Base-by-base conservation (phyloP, 257 asterid species). In the Capsicum chinense region DNA sequence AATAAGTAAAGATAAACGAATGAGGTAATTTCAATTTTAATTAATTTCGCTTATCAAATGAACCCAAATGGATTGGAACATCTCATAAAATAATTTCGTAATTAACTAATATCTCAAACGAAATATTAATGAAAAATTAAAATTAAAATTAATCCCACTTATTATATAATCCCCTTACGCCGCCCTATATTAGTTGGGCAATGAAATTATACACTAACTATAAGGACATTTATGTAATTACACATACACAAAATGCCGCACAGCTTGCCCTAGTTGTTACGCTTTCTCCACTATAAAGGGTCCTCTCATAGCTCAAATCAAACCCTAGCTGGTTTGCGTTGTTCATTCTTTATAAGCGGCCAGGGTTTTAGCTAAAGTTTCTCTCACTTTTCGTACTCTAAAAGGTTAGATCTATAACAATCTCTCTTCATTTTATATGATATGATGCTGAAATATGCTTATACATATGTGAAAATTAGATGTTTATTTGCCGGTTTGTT, bases 321-420 rank as follows among this genome's bases (percentile, higher is more conserved):
- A 71, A 44, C 79, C 79, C 58, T 44, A 71, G 37, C 17, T 71
- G 79, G 37, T 71, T 71, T 42, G 79, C 57, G 79, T 44, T 47
- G 58, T 71, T 44, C 44, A 1, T 17, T 70, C 52, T 47, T 3
- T 13, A 13, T 10, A 47, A 16, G 79, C 79, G 17, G 79, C 79
- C 57, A 71, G 79, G 56, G 79, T 71, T 71, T 71, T 42, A 44
- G 37, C 8, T 1, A 15, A 69, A 14, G 33, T 26, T 14, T 8
- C 74, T 33, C 15, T 17, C 9, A 16, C 7, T 17, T 70, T 17
- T 1, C 5, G 33, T 16, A 11, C 1, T 13, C 14, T 11, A 5
- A 70, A n/a, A 71, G 79, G 79, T 71, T 47, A 71, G 79, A n/a
- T 71, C 58, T 71, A 5, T 4, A 9, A 5, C 37, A 9, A 44